A percentile compares a stretch with the other conserved stretches of the same genome.
phyloP scores from a whole-genome alignment of 352 stramenopile genomes.

The Phytophthora europaea region DNA sequence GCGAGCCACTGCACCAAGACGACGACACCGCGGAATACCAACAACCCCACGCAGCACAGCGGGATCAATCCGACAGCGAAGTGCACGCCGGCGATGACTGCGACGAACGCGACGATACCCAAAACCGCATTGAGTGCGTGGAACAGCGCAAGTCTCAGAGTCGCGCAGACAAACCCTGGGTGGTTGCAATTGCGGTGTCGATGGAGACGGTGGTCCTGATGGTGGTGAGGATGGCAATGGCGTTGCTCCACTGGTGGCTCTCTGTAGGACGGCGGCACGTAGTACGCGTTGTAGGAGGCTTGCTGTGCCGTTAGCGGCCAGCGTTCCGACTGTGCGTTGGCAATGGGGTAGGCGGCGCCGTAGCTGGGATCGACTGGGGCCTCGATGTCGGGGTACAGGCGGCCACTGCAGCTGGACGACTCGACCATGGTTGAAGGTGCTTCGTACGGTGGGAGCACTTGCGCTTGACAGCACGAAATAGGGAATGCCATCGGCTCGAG shows the following conservation, averaged over 20 bases:
- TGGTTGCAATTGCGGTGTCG: conserved; percentile 4
- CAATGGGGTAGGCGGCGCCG: not conserved
- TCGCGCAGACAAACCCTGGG: conserved; percentile 44
- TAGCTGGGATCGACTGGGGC: conserved; percentile 23
- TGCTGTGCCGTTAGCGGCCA: conserved; percentile 29
- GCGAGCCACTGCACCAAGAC: conserved; percentile 57
- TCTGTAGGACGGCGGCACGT: conserved; percentile 40
- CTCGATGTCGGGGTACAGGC: conserved; percentile 32
- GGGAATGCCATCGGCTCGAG: not conserved
- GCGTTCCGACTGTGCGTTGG: conserved; percentile 31
- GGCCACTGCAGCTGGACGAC: conserved; percentile 14
- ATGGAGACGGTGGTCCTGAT: conserved; percentile 34
- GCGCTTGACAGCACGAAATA: not conserved
- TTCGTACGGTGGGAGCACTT: not conserved
- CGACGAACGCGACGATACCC: conserved; percentile 56
- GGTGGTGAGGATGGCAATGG: conserved; percentile 22
- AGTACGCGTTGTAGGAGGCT: conserved; percentile 36
- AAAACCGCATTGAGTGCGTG: conserved; percentile 69
- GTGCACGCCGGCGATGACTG: conserved; percentile 55
- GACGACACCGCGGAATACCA: conserved; percentile 68
- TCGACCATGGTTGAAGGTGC: conserved; percentile 25
- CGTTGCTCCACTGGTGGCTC: conserved; percentile 16
- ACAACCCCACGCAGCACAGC: conserved; percentile 71
- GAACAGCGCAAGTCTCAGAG: conserved; percentile 67
- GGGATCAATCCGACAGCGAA: conserved; percentile 57